These are phyloP conservation scores for Suillus placidus DNA, from an alignment of 768 basidiomycete species.

Conservation along the genomic window DNA sequence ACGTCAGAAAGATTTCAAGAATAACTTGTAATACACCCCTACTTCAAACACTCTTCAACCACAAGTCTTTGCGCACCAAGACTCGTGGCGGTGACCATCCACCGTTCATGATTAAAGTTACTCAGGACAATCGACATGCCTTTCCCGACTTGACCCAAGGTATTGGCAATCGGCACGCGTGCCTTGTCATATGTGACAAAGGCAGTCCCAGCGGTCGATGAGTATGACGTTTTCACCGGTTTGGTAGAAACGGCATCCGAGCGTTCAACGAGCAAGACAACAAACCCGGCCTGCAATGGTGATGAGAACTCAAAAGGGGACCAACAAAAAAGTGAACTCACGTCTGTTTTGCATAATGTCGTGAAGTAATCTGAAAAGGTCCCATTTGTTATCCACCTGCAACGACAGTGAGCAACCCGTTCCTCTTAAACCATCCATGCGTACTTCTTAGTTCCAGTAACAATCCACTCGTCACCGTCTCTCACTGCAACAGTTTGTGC, in stretches of 20 bases:
- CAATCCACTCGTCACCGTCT: conserved; percentile 85
- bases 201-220: conserved; percentile 86
- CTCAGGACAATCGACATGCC: conserved; percentile 83
- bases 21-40: conserved; percentile 17
- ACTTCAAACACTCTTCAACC: conserved; percentile 92
- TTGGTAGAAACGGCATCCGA: conserved; percentile 78
- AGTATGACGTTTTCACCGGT: conserved; percentile 92
- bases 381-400: conserved; percentile 90
- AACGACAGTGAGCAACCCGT: neutral
- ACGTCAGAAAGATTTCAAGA: conserved; percentile 11
- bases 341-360: conserved; percentile 74
- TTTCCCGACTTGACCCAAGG: conserved; percentile 82
- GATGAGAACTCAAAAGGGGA: neutral
- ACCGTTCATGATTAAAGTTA: conserved; percentile 90
- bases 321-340: conserved; percentile 26
- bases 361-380: conserved; percentile 86
- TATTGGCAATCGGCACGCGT: conserved; percentile 84
- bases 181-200: conserved; percentile 81
- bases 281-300: conserved; percentile 59
- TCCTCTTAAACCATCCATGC: conserved; percentile 18
- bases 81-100: conserved; percentile 79
- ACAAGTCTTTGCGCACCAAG: conserved; percentile 76
- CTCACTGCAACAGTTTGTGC: conserved; percentile 83
- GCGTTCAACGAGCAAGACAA: conserved; percentile 76
- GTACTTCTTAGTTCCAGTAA: conserved; percentile 93